These are phyloP conservation scores for Penicillium bovifimosum DNA, from an alignment of 495 filamentous ascomycete genomes.

Conservation along the genomic window DNA sequence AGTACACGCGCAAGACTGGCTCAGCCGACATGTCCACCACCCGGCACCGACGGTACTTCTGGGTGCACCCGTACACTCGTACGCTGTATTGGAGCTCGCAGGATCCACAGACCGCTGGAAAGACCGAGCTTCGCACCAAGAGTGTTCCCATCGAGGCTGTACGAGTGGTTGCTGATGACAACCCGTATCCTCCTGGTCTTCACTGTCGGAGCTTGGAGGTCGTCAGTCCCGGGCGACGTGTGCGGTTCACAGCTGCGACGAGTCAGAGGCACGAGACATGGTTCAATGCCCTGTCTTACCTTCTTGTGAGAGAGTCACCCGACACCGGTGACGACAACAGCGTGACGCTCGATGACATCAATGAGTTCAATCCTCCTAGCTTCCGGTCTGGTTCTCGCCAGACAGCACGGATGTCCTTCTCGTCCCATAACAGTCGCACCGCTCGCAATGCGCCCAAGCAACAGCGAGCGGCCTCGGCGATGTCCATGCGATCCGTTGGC, in stretches of 20 bases:
- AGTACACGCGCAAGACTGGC: constrained; percentile 90
- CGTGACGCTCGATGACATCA: constrained; percentile 69
- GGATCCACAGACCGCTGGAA: constrained; percentile 74
- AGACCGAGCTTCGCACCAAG: constrained; percentile 80
- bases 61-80: constrained; percentile 96
- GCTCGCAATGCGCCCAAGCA: constrained; percentile 53
- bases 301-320: constrained; percentile 65
- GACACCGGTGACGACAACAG: constrained; percentile 55
- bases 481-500: constrained; percentile 41
- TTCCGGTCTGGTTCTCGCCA: constrained; percentile 51
- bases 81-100: constrained; percentile 95
- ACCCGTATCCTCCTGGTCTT: constrained; percentile 88
- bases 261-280: constrained; percentile 94
- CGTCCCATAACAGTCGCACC: constrained; percentile 74
- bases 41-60: constrained; percentile 92
- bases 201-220: constrained; percentile 90
- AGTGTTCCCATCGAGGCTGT: constrained; percentile 92
- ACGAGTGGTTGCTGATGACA: constrained; percentile 90
- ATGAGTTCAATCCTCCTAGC: constrained; percentile 84
- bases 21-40: constrained; percentile 80
- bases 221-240: constrained; percentile 76
- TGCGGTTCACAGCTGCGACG: constrained; percentile 92
- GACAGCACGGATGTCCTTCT: constrained; percentile 61
- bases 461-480: constrained; percentile 38
- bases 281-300: constrained; percentile 96